Conservation (phyloP, 495 filamentous ascomycete species). For the Monascus purpureus region DNA sequence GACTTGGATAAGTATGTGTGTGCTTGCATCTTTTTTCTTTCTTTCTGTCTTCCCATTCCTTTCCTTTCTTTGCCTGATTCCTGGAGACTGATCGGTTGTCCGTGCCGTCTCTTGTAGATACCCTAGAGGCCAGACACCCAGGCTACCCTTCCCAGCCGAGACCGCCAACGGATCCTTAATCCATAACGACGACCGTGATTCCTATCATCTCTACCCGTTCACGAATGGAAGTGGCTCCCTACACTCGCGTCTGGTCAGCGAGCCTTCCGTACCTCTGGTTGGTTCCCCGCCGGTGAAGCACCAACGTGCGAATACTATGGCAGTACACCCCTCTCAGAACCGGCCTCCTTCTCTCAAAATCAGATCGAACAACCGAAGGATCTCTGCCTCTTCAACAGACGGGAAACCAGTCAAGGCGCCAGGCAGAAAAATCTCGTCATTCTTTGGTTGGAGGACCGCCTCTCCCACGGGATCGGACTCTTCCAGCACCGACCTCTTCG, state of each 20-base stretch:
- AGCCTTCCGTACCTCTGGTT: constrained; percentile 32
- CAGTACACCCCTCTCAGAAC: constrained; percentile 21
- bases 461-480: constrained; percentile 42
- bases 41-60: constrained; percentile 3
- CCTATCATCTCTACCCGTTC: constrained; percentile 23
- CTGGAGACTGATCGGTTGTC: constrained; percentile 19
- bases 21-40: constrained; percentile 2
- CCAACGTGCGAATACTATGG: constrained; percentile 30
- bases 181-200: constrained; percentile 19
- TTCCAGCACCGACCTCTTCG: constrained; percentile 50
- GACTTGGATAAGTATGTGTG: constrained; percentile 30
- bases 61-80: constrained; percentile 5
- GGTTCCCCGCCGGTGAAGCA: constrained; percentile 22
- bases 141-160: constrained; percentile 24
- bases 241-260: constrained; percentile 33
- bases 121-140: constrained; percentile 19
- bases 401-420: constrained; percentile 43
- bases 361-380: constrained; percentile 17
- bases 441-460: constrained; percentile 53
- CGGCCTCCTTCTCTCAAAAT: constrained; percentile 29
- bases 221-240: constrained; percentile 31
- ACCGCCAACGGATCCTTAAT: too few species aligned
- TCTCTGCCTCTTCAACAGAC: constrained; percentile 17
- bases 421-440: constrained; percentile 47
- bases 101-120: constrained; percentile 18